Base-by-base conservation (phyloP, 495 filamentous ascomycete genomes). In the Aspergillus nanangensis region DNA sequence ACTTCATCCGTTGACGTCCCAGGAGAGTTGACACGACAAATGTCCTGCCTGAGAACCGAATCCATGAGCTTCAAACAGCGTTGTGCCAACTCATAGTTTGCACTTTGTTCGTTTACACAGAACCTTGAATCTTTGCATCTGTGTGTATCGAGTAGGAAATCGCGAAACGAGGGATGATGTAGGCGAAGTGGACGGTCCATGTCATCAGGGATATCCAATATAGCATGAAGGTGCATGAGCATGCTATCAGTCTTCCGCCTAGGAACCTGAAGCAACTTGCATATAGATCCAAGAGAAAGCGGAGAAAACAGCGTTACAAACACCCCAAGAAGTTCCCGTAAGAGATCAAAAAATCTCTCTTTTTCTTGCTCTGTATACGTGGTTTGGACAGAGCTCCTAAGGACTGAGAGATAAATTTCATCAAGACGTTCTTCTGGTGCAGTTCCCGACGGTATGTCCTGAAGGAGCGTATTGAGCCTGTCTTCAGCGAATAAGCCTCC, bases 11-110 rank as follows among this genome's bases (percentile, higher is more conserved):
- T 15, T 18, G 45, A 38, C 27, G 25, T 53, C n/a, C 61, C 65
- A 21, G 52, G 47, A 13, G 40, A 37, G 50, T 35, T 19, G n/a
- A 69, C 35, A 19, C 48, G 38, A 42, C 66, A 73, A n/a, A 74
- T 70, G 53, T 76, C 48, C 18, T 61, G 13, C 19, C 47, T 44
- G 33, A 35, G 33, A 35, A 15, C 14, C 33, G 15, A 18, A 35
- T 35, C 19, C 11, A 35, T 35, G 11, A 35, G 14, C 14, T 18
- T n/a, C 15, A 35, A 14, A 18, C 11, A 35, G 19, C 19, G 33
- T 15, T n/a, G 19, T 14, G 33, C 19, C 33, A 35, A 15, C 15
- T 35, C 33, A 35, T 35, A 15, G 7, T 35, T n/a, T 18, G 33
- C 19, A n/a, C 15, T 15, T n/a, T 18, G 14, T 18, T 35, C 33